Base-by-base conservation (phyloP, 768 basidiomycete species). In the Gloeostereum incarnatum region DNA sequence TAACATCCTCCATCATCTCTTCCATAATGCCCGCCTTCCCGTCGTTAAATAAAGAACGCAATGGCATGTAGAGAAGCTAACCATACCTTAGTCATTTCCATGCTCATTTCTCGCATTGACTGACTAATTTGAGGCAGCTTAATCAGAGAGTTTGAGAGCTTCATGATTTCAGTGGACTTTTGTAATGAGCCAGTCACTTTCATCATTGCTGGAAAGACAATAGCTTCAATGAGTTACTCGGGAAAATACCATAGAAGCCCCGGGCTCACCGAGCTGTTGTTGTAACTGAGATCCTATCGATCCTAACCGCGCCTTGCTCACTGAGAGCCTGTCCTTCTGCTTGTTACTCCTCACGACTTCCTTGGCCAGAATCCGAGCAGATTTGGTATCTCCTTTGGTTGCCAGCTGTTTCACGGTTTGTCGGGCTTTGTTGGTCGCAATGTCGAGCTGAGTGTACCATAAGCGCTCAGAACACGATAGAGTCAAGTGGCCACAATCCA, bases 131-230 rank as follows among this genome's bases (percentile, higher is more conserved):
- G 91, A 13, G 96, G 96, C 11, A 99, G 69, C 51, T 81, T 92
- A 47, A 98, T 67, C 33, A 98, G 71, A 19, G 82, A 65, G 62
- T 94, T 98, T n/a, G 92, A 93, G 29, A 93, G 69, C 62, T 86
- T 98, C 93, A 99, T 98, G 44, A 98, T 97, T 57, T 98, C 93
- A 1, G 94, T 92, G 5, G 92, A 96, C 60, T 92, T 96, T 62
- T 97, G 94, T 44, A 99, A 66, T 5, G 93, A 78, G n/a, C 96
- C 96, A 6, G 96, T 97, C 27, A 98, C 89, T 65, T 98, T 99
- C 45, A 81, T 61, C 83, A 97, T 86, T 0, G 96, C 96, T 98
- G 48, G 16, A 24, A 25, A 29, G 13, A 36, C 21, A 30, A 43
- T 35, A 35, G 25, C 23, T 35, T 20, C 35, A 32, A 18, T 45